A percentile compares a stretch with the other conserved stretches of the same genome.
These are phyloP conservation scores for Colletotrichum eleusines DNA, from an alignment of 2,329 filamentous ascomycete species.

Conservation along the genomic window DNA sequence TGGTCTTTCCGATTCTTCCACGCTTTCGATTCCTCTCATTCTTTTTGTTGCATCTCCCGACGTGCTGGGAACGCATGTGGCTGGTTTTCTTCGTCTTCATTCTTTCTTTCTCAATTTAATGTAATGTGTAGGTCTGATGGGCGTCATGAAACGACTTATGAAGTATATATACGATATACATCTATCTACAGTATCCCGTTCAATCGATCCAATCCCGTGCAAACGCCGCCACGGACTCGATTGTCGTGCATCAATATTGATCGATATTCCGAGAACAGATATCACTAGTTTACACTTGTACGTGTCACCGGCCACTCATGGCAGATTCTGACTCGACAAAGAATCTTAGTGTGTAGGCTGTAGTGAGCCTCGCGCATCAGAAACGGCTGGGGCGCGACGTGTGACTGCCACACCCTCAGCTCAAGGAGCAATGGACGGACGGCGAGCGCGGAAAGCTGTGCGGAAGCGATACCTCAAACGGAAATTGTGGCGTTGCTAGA, in stretches of 20 bases:
- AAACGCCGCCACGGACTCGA: not conserved
- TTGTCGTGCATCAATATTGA: not conserved
- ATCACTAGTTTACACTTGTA: not conserved
- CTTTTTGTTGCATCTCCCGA: constrained; percentile 16
- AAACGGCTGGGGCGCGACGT: not conserved
- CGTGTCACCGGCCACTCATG: not conserved
- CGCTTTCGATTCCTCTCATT: constrained; percentile 19
- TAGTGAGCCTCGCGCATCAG: not conserved
- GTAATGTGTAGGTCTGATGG: constrained; percentile 40
- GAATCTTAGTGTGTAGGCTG: no score
- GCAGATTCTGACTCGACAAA: not conserved
- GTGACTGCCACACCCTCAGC: not conserved
- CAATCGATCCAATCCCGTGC: not conserved
- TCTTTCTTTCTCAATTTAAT: constrained; percentile 26
- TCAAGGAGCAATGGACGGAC: not conserved
- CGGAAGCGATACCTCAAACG: not conserved
- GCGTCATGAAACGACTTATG: constrained; percentile 35
- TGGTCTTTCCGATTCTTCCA: constrained; percentile 20
- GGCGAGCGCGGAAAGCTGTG: not conserved
- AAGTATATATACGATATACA: constrained; percentile 36
- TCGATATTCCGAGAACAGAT: not conserved
- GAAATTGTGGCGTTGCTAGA: not conserved
- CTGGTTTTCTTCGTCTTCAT: not conserved
- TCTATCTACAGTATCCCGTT: constrained; percentile 1
- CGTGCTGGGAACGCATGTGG: not conserved